Conservation (phyloP, 2,329 filamentous ascomycete species). For the Colletotrichum sidae region DNA sequence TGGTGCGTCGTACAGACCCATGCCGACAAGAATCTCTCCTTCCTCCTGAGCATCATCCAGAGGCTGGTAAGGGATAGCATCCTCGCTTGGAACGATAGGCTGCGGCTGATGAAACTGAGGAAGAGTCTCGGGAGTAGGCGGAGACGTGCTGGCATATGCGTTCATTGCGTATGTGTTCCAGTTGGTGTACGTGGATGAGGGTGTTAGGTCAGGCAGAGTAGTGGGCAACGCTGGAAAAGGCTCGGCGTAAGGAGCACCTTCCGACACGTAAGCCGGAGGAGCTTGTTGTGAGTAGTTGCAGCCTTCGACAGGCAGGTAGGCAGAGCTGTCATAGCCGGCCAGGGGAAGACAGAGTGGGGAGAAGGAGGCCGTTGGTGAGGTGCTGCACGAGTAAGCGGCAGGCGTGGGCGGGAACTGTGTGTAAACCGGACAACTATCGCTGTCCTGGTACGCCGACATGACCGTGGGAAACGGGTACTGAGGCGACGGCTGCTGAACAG, state of each 20-base stretch:
- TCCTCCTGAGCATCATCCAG: conserved; percentile 66
- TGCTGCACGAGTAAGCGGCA: conserved; percentile 67
- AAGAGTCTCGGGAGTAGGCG: conserved; percentile 71
- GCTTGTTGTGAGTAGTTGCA: conserved; percentile 51
- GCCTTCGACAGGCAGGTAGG: conserved; percentile 53
- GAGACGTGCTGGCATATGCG: conserved; percentile 61
- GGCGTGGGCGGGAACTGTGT: conserved; percentile 64
- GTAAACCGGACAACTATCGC: conserved; percentile 54
- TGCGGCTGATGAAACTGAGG: conserved; percentile 62
- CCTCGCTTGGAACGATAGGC: conserved; percentile 59
- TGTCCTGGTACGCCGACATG: conserved; percentile 51
- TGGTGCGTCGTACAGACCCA: conserved; percentile 83
- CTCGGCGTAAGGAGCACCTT: conserved; percentile 44
- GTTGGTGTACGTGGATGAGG: conserved; percentile 39
- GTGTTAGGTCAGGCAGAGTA: conserved; percentile 32
- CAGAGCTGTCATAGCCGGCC: conserved; percentile 49
- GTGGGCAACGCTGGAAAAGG: conserved; percentile 45
- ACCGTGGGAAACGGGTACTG: conserved; percentile 54
- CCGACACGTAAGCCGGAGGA: conserved; percentile 44
- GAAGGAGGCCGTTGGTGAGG: conserved; percentile 66
- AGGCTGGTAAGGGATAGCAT: conserved; percentile 60
- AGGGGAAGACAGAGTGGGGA: conserved; percentile 66
- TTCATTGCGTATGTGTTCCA: conserved; percentile 62
- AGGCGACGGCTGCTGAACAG: conserved; percentile 46
- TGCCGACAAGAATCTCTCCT: conserved; percentile 81